These are phyloP conservation scores for Phytophthora uliginosa DNA, from an alignment of 352 stramenopile species.

Conservation along the genomic window DNA sequence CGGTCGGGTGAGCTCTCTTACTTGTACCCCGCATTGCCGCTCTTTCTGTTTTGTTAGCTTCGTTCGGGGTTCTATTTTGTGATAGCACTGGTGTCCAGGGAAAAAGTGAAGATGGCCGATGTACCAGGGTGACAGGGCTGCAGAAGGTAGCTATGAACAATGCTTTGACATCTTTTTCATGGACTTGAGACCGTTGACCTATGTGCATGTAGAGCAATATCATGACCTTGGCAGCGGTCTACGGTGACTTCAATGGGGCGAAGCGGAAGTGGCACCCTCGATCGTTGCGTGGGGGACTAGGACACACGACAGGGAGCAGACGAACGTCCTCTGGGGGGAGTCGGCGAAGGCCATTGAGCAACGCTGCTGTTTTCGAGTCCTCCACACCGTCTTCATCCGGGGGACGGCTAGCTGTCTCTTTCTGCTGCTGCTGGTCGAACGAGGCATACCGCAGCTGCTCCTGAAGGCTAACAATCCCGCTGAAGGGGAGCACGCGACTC, in stretches of 20 bases:
- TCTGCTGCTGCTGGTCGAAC: slow-evolving; percentile 41
- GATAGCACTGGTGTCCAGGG: too few relatives aligned
- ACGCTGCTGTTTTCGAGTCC: slow-evolving; percentile 42
- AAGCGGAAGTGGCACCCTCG: slow-evolving; percentile 38
- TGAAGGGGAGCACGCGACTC: slow-evolving; percentile 51
- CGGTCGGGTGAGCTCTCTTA: slow-evolving; percentile 23
- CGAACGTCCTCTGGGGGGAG: slow-evolving; percentile 57
- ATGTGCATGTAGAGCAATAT: too few relatives aligned
- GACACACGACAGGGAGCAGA: slow-evolving; percentile 38
- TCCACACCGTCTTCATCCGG: slow-evolving; percentile 13
- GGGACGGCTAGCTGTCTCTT: slow-evolving; percentile 12
- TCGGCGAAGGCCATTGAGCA: slow-evolving; percentile 55
- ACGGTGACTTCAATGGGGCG: slow-evolving; percentile 11
- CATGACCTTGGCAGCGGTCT: too few relatives aligned
- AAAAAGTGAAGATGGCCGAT: too few relatives aligned
- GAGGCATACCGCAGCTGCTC: slow-evolving; percentile 64
- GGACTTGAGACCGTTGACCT: too few relatives aligned
- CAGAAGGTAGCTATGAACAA: too few relatives aligned
- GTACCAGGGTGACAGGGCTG: too few relatives aligned
- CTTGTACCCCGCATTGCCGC: slow-evolving; percentile 8
- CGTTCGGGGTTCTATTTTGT: not conserved
- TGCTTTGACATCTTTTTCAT: too few relatives aligned
- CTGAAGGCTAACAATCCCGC: slow-evolving; percentile 48
- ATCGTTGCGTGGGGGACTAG: slow-evolving; percentile 16
- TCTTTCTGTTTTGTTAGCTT: slow-evolving; percentile 17